Evolutionary conservation across 2,329 filamentous ascomycete genomes (phyloP), one percentile per base, ranked within the genome.

Genomic region (Xylariales sp.): DNA sequence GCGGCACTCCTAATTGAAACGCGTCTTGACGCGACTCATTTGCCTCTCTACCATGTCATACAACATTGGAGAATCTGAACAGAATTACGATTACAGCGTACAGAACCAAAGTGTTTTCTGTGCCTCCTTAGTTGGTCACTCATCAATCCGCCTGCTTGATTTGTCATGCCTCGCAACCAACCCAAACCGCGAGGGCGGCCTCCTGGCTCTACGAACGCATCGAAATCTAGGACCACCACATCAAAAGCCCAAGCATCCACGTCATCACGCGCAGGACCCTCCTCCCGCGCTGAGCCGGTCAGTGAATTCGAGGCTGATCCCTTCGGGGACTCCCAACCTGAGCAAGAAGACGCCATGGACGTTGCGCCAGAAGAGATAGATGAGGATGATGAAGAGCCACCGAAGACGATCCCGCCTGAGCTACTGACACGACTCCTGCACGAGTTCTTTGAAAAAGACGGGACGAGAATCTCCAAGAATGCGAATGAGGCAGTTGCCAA

Each of bases 371-470:
- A 50, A 0, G 51, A 53, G 1, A 50, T 61, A 3, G 65, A 63
- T 3, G 59, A 65, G 9, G 53, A 55, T 10, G 58, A 61, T 5
- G 62, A 63, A 9, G 56, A 64, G 6, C 58, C 61, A 21, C 66
- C 68, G 47, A 65, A 66, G 36, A 62, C 73, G 1, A 85, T 96
- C 20, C 86, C 89, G 0, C 71, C 77, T 3, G 81, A 87, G 31
- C 71, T 97, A 1, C 65, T 96, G 29, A 84, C 86, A 8, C 77
- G 81, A 25, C 67, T 96, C 3, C 69, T 96, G 24, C 84, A 94
- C 58, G 80, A 90, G 52, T 80, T 86, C 58, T 95, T 96, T 57
- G 72, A 84, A 52, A 73, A 76, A 46, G 76, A 84, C 36, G 74
- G 76, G 42, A 90, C 85, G 18, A 74, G 84, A 51, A 81, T 95